A percentile compares a stretch with the other conserved stretches of the same genome.
Conservation (phyloP, 768 basidiomycete species). For the Cantharellus anzutake region DNA sequence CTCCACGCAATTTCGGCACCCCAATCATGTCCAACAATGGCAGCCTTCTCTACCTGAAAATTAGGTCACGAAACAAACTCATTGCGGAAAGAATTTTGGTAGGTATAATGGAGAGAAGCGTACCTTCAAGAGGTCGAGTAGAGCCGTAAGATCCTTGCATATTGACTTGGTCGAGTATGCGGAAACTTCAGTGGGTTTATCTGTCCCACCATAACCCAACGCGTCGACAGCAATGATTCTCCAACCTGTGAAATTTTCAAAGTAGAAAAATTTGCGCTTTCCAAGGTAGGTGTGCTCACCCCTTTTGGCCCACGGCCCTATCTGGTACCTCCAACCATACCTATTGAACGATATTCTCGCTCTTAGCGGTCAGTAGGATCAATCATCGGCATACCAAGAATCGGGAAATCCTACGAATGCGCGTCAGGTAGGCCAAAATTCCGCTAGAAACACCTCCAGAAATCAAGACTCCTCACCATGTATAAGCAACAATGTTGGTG, state of each 20-base stretch:
- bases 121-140: conserved; percentile 28
- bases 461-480: conserved; percentile 27
- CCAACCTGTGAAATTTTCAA: conserved; percentile 17
- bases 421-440: neutral
- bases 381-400: conserved; percentile 18
- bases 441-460: neutral
- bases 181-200: conserved; percentile 34
- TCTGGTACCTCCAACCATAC: conserved; percentile 64
- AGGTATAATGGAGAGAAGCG: conserved; percentile 11
- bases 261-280: neutral
- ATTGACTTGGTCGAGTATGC: conserved; percentile 43
- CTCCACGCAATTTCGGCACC: conserved; percentile 43
- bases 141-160: conserved; percentile 40
- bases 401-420: conserved; percentile 36
- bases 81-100: neutral
- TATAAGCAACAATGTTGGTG: conserved; percentile 43
- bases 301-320: conserved; percentile 41
- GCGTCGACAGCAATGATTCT: conserved; percentile 36
- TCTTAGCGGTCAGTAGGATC: neutral
- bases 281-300: conserved; percentile 10
- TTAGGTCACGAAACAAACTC: neutral
- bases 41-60: conserved; percentile 12
- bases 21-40: conserved; percentile 71
- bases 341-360: conserved; percentile 15
- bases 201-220: conserved; percentile 44